These are phyloP conservation scores for Mallotus japonicus DNA, from an alignment of 441 rosid species.

Conservation along the genomic window DNA sequence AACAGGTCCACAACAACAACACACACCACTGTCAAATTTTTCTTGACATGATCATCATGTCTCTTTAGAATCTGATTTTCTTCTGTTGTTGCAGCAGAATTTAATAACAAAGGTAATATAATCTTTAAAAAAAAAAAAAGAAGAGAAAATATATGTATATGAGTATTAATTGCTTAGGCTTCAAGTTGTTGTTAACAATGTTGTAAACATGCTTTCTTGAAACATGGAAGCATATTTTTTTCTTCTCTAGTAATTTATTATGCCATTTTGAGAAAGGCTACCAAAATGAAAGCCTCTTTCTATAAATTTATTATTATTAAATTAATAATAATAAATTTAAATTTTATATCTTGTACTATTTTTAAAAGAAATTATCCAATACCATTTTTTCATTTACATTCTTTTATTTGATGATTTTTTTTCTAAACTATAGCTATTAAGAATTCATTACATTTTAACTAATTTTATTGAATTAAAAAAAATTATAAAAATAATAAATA, in stretches of 20 bases:
- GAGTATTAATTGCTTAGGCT: neutral
- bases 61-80: conserved; percentile 34
- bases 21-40: conserved; percentile 24
- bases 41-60: conserved; percentile 46
- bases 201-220: neutral
- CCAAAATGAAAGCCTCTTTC: neutral
- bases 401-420: too few species aligned
- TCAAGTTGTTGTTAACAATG: neutral
- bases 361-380: too few species aligned
- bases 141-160: neutral
- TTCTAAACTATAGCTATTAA: too few species aligned
- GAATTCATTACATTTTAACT: too few species aligned
- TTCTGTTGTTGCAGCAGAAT: conserved; percentile 8
- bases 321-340: too few species aligned
- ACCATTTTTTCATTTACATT: too few species aligned
- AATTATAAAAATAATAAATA: too few species aligned
- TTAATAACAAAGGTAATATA: too few species aligned
- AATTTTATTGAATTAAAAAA: too few species aligned
- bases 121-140: neutral
- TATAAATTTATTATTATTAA: too few species aligned
- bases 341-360: too few species aligned
- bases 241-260: neutral
- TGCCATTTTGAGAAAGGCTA: neutral
- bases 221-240: neutral
- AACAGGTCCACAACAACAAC: conserved; percentile 18